Evolutionary conservation across 176 grass and related monocot genomes (phyloP), one percentile per base, ranked within the genome.

Genomic region (Oryza meyeriana): DNA sequence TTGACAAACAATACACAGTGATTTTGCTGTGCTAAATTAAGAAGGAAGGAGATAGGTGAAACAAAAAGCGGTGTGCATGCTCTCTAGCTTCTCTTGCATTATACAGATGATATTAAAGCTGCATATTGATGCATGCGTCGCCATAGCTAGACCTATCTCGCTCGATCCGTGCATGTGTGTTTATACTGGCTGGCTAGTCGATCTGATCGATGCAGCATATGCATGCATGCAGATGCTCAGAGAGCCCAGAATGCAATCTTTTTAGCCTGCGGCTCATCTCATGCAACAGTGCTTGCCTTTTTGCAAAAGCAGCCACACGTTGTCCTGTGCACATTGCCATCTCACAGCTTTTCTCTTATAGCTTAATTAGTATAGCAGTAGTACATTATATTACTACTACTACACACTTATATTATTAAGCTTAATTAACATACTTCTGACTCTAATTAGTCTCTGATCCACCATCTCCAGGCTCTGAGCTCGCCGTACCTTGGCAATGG

Each of bases 401-500:
- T 22, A 22, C 48, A 48, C 3, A 48, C 13, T 55, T 55, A 22
- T 8, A 22, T 0, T 44, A 44, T 44, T 0, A 50, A 11, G 22
- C 3, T 24, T 59, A 25, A 25, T 59, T 24, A 31, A 52, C 2
- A 44, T 28, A 11, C 20, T 32, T 74, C 22, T 52, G 64, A 65
- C 69, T 71, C 59, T 36, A 17, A 17, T 83, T 5, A 40, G 30
- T 64, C 12, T 28, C 64, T 32, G 69, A 55, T 69, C 44, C 1
- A 22, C 1, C 50, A 8, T 68, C 72, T 85, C 78, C 89, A 99
- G 96, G 93, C 85, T 85, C 89, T 99, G 82, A 99, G 93, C 91
- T 85, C 87, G 48, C 96, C 96, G 55, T 99, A 99, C 92, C 71
- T 85, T 31, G 87, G 69, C 45, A 81, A 50, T 62, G 88, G 79